These are phyloP conservation scores for Neurospora sp. DNA, from an alignment of 495 filamentous ascomycete genomes.

Conservation along the genomic window DNA sequence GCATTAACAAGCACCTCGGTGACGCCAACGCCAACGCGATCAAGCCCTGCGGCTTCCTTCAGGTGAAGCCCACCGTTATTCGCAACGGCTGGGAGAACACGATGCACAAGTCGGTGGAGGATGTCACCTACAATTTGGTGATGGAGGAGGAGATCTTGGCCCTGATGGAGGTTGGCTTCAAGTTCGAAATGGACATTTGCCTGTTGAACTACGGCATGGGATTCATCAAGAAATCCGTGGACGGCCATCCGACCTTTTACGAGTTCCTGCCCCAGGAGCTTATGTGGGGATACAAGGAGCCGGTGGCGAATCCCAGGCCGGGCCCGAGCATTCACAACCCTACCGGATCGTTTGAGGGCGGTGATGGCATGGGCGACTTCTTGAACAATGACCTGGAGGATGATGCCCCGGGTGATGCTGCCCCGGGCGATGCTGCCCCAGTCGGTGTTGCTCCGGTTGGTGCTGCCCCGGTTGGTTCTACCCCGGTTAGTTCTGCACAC, in stretches of 20 bases:
- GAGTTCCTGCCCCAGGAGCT: constrained; percentile 60
- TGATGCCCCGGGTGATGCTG: not conserved
- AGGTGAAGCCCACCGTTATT: constrained; percentile 24
- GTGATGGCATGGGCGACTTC: constrained; percentile 12
- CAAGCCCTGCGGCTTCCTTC: constrained; percentile 26
- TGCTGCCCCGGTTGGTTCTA: not conserved
- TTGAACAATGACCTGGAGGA: not conserved
- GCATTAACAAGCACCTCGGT: constrained; percentile 17
- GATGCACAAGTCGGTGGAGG: constrained; percentile 6
- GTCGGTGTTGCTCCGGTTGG: not conserved
- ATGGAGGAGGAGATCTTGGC: constrained; percentile 41
- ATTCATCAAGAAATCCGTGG: constrained; percentile 50
- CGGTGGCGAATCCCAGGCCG: constrained; percentile 29
- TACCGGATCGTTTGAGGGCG: not conserved
- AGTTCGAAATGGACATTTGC: constrained; percentile 55
- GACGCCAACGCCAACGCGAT: not conserved
- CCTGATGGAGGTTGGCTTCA: constrained; percentile 63
- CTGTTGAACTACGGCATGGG: constrained; percentile 49
- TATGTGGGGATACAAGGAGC: constrained; percentile 55
- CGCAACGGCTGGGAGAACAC: constrained; percentile 27
- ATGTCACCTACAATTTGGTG: constrained; percentile 11
- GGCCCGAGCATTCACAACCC: constrained; percentile 22
- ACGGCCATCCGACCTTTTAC: constrained; percentile 47
- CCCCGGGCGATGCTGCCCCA: not conserved
- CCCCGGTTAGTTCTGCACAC: not conserved